Evolutionary conservation across 2,329 filamentous ascomycete species (phyloP), one percentile per base, ranked within the genome.

Genomic region (Claviceps maximensis): DNA sequence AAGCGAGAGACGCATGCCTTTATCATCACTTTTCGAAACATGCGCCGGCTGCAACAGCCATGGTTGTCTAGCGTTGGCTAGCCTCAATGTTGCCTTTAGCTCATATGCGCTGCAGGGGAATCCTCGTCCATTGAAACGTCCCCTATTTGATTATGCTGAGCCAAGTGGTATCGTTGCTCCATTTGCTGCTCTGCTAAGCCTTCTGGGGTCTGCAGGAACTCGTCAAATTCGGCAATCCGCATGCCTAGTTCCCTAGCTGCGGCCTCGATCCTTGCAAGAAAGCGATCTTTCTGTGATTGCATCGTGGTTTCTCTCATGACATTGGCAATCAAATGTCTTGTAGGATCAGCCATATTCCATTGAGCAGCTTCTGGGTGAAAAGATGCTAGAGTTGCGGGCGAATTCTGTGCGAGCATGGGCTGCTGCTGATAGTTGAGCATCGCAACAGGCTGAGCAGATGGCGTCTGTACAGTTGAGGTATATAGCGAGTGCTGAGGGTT

Each of bases 211-310:
- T 56, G 54, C 15, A 65, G 53, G 27, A 67, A 69, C 47, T 77
- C 75, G 55, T 78, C 73, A 57, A 75, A 78, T 56, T 77, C 71
- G 21, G 71, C 67, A 46, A 80, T 72, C 29, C 74, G 71, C 59
- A 77, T 68, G 7, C 75, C 77, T 33, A 82, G 69, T 63, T 80
- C 75, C 61, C 74, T 72, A 13, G 78, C 76, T 2, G 75, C 71
- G 45, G 73, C 68, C 58, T 81, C 76, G 51, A 82, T 73, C 58
- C 75, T 70, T 50, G 76, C 70, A 55, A 79, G 66, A 50, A 72
- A 67, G 4, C 77, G 69, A 1, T 71, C 68, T 50, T 69, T 67
- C 57, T 66, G 69, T 57, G 74, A 70, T 31, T 73, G 69, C 17
- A 60, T 58, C 29, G 71, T 69, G 23, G 73, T 71, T 50, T 76